Percentiles rank a stretch among this genome's conserved stretches.
These are phyloP conservation scores for Mycena rosella DNA, from an alignment of 768 basidiomycete species.

Conservation along the genomic window DNA sequence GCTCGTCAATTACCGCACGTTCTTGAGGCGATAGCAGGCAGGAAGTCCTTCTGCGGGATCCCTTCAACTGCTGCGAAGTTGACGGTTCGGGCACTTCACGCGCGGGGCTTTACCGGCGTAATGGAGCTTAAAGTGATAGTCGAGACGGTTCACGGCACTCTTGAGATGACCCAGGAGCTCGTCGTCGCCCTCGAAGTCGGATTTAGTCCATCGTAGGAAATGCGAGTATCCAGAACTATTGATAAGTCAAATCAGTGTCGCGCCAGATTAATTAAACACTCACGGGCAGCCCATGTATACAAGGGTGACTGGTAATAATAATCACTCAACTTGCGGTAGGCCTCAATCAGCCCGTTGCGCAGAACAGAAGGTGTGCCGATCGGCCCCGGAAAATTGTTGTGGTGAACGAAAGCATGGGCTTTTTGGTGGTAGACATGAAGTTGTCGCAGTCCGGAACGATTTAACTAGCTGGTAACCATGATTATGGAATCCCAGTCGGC, in stretches of 20 bases:
- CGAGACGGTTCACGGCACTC: no score
- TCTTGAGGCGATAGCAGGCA: background rate
- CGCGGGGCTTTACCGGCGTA: no score
- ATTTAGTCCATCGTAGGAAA: background rate
- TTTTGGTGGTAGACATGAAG: constrained; percentile 5
- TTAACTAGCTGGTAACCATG: constrained; percentile 6
- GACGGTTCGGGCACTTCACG: background rate
- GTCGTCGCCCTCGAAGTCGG: no score
- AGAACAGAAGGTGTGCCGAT: background rate
- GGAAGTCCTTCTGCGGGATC: constrained; percentile 8
- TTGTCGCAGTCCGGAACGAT: constrained; percentile 2
- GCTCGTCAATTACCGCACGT: no score
- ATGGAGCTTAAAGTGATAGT: no score
- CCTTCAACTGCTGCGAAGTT: background rate
- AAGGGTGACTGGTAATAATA: constrained; percentile 27
- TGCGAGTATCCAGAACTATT: background rate
- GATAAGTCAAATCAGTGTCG: no score
- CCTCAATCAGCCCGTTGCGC: background rate
- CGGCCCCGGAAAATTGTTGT: background rate
- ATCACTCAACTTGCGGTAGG: constrained; percentile 1
- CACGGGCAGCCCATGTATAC: constrained; percentile 26
- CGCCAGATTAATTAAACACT: no score
- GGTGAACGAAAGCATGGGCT: constrained; percentile 10
- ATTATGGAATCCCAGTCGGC: constrained; percentile 13
- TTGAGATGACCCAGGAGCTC: no score